These are phyloP conservation scores for Trichocomaceae sp. DNA, from an alignment of 2,329 filamentous ascomycete species.

Conservation along the genomic window DNA sequence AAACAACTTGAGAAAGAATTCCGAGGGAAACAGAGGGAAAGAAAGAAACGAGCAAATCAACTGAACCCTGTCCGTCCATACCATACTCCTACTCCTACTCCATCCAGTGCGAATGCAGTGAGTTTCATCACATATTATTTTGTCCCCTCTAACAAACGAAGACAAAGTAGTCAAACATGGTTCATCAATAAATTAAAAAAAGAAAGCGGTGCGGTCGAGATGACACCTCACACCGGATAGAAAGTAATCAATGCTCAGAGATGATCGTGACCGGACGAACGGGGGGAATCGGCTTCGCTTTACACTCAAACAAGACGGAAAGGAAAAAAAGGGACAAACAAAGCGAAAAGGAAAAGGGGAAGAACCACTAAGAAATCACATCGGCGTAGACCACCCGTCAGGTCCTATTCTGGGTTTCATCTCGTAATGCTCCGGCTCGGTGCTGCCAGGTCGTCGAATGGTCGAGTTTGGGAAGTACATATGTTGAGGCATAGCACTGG, in stretches of 20 bases:
- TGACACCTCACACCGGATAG: conserved; percentile 19
- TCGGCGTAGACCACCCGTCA: conserved; percentile 32
- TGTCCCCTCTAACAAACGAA: not conserved
- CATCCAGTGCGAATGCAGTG: conserved; percentile 3
- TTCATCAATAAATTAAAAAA: not conserved
- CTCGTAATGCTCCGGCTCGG: conserved; percentile 63
- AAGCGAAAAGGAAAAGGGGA: conserved; percentile 13
- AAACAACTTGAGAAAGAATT: no score
- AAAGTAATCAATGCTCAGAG: conserved; percentile 18
- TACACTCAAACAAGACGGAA: not conserved
- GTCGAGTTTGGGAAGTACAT: conserved; percentile 67
- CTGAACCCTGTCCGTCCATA: not conserved
- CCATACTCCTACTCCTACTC: not conserved
- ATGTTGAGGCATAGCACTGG: conserved; percentile 45
- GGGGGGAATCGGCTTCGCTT: conserved; percentile 2
- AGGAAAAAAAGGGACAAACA: conserved; percentile 11
- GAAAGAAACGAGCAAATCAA: not conserved
- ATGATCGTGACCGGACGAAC: not conserved
- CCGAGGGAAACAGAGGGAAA: no score
- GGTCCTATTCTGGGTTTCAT: conserved; percentile 46
- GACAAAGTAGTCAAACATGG: not conserved
- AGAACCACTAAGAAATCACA: conserved; percentile 15
- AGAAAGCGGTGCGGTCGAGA: not conserved
- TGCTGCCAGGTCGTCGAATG: conserved; percentile 67
- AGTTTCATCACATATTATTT: not conserved